Percentiles rank a stretch among this genome's conserved stretches.
Conservation (phyloP, 2,329 filamentous ascomycete species). For the Fusarium praegraminearum region DNA sequence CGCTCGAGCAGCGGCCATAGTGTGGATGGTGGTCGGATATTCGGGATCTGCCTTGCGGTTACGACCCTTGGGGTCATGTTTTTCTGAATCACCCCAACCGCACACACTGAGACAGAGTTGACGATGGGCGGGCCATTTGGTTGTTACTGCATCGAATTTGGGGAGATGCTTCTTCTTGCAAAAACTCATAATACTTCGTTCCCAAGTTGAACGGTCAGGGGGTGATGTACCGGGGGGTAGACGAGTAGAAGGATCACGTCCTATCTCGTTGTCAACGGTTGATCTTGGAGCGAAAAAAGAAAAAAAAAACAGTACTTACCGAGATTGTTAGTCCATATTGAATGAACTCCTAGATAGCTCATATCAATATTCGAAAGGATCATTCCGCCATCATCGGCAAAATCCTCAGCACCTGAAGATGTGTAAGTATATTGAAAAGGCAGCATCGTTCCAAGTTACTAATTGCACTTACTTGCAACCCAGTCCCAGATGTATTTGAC, state of each 20-base stretch:
- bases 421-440: slow-evolving; percentile 32
- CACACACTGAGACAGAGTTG: slow-evolving; percentile 82
- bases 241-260: slow-evolving; percentile 61
- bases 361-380: slow-evolving; percentile 75
- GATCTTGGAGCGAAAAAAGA: not conserved
- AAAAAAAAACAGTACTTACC: slow-evolving; percentile 58
- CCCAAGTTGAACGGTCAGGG: slow-evolving; percentile 67
- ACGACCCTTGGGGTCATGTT: slow-evolving; percentile 57
- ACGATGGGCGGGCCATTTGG: slow-evolving; percentile 75
- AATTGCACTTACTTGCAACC: slow-evolving; percentile 68
- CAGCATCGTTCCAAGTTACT: not conserved
- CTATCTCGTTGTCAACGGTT: slow-evolving; percentile 50
- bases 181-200: slow-evolving; percentile 71
- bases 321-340: slow-evolving; percentile 78
- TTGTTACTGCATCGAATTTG: slow-evolving; percentile 71
- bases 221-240: slow-evolving; percentile 59
- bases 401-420: slow-evolving; percentile 68
- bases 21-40: slow-evolving; percentile 69
- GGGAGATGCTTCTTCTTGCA: slow-evolving; percentile 73
- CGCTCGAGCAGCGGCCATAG: slow-evolving; percentile 81
- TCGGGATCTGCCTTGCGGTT: slow-evolving; percentile 59
- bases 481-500: slow-evolving; percentile 84
- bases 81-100: slow-evolving; percentile 73
- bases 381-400: slow-evolving; percentile 77
- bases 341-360: slow-evolving; percentile 79